Base-by-base conservation (phyloP, 306 rosid species). In the Abrus pulchellus region DNA sequence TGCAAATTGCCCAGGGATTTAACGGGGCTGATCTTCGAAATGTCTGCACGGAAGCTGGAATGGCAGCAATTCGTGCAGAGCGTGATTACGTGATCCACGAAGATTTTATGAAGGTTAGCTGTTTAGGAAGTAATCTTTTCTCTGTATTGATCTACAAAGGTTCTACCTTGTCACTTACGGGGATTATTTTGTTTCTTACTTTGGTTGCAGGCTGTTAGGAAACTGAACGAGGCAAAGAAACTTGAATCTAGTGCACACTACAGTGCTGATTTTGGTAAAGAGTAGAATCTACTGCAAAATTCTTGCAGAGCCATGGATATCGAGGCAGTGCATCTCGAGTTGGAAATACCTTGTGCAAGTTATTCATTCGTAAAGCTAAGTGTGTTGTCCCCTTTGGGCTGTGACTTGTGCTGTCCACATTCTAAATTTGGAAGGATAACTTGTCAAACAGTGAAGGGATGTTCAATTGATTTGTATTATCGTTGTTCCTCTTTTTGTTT, bases 21-120 rank as follows among this genome's bases (percentile, higher is more conserved):
- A 96, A 96, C 81, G 98, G 98, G 41, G 98, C 99, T 69, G 99
- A 96, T 82, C 91, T 96, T 40, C 92, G 99, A 50, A 96, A 96
- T 74, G 92, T 96, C 66, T 96, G 99, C 88, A 92, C 99, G 0
- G 99, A 96, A 86, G 99, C 99, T 82, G 99, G 99, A 75, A 95
- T 95, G 98, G 86, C 93, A 5, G 99, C 99, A 3, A 96, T 96
- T 75, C 96, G 99, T 14, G 99, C 96, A 9, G 99, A 96, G 77
- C 93, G 99, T 20, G 98, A 93, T 82, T 96, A 93, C 65, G 99
- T 96, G 77, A 91, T 90, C 74, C 99, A 96, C 40, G 98, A 92
- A 85, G 99, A 96, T 84, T 96, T 95, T 86, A 96, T 96, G 98
- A 96, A 96, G 94, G 99, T 86, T 77, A 77, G 45, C 40, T 73